Evolutionary conservation across 768 basidiomycete genomes (phyloP), one percentile per base, ranked within the genome.

Genomic region (Pleurotus tuoliensis): DNA sequence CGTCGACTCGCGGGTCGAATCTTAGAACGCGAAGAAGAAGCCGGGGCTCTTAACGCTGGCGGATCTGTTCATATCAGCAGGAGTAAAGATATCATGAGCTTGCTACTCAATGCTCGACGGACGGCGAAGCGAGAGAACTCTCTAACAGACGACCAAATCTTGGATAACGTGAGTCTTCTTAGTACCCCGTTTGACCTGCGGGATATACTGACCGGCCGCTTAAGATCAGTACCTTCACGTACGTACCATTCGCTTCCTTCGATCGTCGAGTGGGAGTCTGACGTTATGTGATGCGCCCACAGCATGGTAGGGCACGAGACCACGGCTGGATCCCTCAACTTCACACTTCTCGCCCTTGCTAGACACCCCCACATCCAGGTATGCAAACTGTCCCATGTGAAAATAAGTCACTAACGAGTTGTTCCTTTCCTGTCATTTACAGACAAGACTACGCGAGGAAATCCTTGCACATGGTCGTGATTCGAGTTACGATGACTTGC

Each of bases 291-390:
- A 44, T 44, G 41, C 41, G 41, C 8, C 39, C 12, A 1, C 49
- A 74, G 72, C 5, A 67, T 76, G 65, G 75, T 69, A 18, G 76
- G 76, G 34, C 73, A 75, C 63, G 76, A 78, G 60, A 77, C 77
- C 3, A 75, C 74, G 12, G 66, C 73, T 3, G 66, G 64, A 49
- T 67, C 72, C 47, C 55, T 76, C 37, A 62, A 58, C 43, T 76
- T 73, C 63, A 70, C 73, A 3, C 61, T 81, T 6, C 69, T 69
- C 55, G 69, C 73, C 59, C 67, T 78, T 13, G 74, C 77, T 6
- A 65, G 67, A 22, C 58, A 75, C 46, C 72, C 71, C 1, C 69
- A 67, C 7, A 57, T 71, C 41, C 78, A 69, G 55, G 63, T 67
- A 38, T 13, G 51, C 40, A 13, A 34, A 52, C 34, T 20, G 27